A percentile compares a stretch with the other conserved stretches of the same genome.
Evolutionary conservation across 1,284 basidiomycete species (phyloP).

Genomic region (Microbotryum saponariae): DNA sequence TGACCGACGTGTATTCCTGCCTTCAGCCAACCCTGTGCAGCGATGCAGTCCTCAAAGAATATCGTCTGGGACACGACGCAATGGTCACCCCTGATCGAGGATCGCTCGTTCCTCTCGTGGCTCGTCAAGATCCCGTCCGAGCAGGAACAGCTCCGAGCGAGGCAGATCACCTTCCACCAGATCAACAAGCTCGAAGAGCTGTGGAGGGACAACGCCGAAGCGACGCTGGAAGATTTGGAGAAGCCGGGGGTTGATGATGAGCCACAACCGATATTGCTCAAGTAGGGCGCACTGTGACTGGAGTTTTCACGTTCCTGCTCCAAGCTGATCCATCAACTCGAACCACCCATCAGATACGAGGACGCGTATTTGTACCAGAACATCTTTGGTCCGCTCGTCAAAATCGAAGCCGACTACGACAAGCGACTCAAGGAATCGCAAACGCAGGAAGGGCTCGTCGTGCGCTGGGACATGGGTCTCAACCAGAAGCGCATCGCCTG

Average conservation of each 20-base stretch:
- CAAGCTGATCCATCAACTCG: neutral
- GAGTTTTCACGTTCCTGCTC: neutral
- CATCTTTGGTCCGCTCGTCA: constrained; percentile 96
- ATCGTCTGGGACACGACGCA: constrained; percentile 97
- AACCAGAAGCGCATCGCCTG: constrained; percentile 97
- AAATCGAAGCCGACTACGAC: constrained; percentile 99
- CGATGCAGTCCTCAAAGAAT: constrained; percentile 77
- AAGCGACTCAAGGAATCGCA: constrained; percentile 96
- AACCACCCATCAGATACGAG: constrained; percentile 57
- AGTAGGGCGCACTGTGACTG: constrained; percentile 40
- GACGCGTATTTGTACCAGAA: constrained; percentile 99
- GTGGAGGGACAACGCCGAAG: constrained; percentile 93
- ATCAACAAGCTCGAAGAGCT: constrained; percentile 96
- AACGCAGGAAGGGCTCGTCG: constrained; percentile 90
- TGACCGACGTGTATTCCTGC: neutral
- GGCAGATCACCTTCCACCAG: constrained; percentile 92
- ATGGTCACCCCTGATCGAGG: constrained; percentile 98
- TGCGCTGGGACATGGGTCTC: constrained; percentile 94
- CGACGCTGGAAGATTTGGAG: constrained; percentile 91
- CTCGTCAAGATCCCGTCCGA: constrained; percentile 94
- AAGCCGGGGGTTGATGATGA: constrained; percentile 95
- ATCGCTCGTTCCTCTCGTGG: constrained; percentile 97
- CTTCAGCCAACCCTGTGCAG: constrained; percentile 86
- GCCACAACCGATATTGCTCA: constrained; percentile 78
- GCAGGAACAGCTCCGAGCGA: constrained; percentile 85